Conservation (phyloP, 2,329 filamentous ascomycete genomes). For the Diaporthe longicolla region DNA sequence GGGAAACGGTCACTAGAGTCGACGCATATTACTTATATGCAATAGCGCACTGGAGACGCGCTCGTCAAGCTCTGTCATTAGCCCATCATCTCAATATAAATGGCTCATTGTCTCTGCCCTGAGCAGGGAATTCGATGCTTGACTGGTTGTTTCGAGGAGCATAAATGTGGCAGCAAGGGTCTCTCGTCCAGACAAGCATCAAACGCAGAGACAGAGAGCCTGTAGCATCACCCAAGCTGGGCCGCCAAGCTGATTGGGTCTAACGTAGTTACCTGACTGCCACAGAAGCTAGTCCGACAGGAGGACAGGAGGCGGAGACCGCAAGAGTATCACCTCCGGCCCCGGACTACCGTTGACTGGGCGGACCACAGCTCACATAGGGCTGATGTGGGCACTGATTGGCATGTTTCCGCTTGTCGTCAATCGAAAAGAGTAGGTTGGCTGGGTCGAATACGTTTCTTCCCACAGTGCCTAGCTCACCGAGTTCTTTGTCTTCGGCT, state of each 20-base stretch:
- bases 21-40: slow-evolving; percentile 36
- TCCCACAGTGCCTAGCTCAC: background rate
- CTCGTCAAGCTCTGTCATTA: slow-evolving; percentile 30
- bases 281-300: slow-evolving; percentile 36
- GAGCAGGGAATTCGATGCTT: slow-evolving; percentile 47
- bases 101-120: slow-evolving; percentile 33
- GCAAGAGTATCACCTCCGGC: slow-evolving; percentile 33
- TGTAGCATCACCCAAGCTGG: slow-evolving; percentile 40
- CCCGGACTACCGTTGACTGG: slow-evolving; percentile 21
- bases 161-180: slow-evolving; percentile 57
- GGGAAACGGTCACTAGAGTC: background rate
- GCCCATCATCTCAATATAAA: slow-evolving; percentile 38
- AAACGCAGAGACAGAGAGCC: slow-evolving; percentile 55
- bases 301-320: slow-evolving; percentile 37
- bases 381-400: slow-evolving; percentile 31
- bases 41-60: slow-evolving; percentile 20
- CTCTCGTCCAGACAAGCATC: slow-evolving; percentile 61
- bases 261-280: slow-evolving; percentile 30
- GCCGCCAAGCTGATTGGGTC: slow-evolving; percentile 40
- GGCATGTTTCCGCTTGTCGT: slow-evolving; percentile 19
- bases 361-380: slow-evolving; percentile 18
- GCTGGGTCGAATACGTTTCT: background rate
- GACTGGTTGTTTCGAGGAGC: slow-evolving; percentile 56
- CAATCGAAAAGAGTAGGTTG: background rate
- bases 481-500: background rate